Conservation (phyloP, 495 filamentous ascomycete genomes). For the Aspergillus wentii region DNA sequence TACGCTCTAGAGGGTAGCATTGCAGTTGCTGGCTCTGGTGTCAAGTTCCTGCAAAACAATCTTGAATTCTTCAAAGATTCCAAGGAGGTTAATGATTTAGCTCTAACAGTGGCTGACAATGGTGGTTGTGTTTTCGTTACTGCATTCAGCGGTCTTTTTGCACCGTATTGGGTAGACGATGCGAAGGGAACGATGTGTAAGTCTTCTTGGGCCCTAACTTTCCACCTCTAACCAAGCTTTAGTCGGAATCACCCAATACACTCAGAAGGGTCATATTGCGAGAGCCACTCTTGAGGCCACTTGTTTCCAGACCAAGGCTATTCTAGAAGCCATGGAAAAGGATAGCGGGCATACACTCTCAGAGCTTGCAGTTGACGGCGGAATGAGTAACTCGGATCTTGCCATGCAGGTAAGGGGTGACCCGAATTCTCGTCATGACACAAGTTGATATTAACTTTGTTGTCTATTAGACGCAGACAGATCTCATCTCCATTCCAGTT, state of each 20-base stretch:
- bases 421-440: no score
- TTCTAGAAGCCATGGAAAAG: conserved; percentile 90
- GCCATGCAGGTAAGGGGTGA: conserved; percentile 87
- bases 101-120: conserved; percentile 74
- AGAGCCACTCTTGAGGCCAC: conserved; percentile 91
- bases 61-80: conserved; percentile 72
- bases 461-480: conserved; percentile 32
- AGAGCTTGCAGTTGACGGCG: conserved; percentile 84
- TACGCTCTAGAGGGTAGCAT: conserved; percentile 94
- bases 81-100: conserved; percentile 73
- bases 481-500: conserved; percentile 40
- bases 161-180: conserved; percentile 97
- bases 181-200: conserved; percentile 85
- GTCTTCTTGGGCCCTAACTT: conserved; percentile 14
- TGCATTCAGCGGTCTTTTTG: conserved; percentile 92
- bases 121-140: conserved; percentile 94
- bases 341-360: conserved; percentile 79
- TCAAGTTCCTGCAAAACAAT: conserved; percentile 89
- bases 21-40: conserved; percentile 84
- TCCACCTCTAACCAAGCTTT: conserved; percentile 3
- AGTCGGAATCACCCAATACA: conserved; percentile 92
- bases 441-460: not conserved
- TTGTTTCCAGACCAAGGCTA: conserved; percentile 93
- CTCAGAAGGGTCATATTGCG: conserved; percentile 84
- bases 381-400: conserved; percentile 88